Conservation (phyloP, 2,329 filamentous ascomycete species). For the Epichloe baconii region DNA sequence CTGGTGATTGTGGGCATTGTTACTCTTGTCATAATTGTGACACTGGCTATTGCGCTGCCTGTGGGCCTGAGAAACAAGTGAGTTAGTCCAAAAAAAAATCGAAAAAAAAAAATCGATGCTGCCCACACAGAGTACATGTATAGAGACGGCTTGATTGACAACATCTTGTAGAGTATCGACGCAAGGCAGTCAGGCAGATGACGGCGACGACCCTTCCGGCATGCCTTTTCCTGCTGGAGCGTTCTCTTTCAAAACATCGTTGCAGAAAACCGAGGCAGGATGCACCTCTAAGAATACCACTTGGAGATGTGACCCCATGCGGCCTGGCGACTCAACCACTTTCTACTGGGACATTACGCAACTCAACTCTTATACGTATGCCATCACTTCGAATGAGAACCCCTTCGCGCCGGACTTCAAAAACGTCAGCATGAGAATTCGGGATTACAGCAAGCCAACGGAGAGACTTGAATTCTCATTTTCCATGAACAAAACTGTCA, state of each 20-base stretch:
- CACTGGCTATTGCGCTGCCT: slow-evolving; percentile 26
- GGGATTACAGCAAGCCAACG: slow-evolving; percentile 31
- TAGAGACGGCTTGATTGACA: too few species aligned
- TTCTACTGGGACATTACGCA: slow-evolving; percentile 50
- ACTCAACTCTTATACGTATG: slow-evolving; percentile 27
- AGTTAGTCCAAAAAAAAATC: not conserved
- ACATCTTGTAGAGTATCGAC: slow-evolving; percentile 1
- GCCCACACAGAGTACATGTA: too few species aligned
- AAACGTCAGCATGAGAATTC: slow-evolving; percentile 34
- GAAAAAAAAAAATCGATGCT: too few species aligned
- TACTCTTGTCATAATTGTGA: slow-evolving; percentile 19
- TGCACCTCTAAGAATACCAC: slow-evolving; percentile 46
- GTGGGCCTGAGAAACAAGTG: slow-evolving; percentile 24
- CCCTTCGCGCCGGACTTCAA: slow-evolving; percentile 43
- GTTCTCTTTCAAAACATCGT: slow-evolving; percentile 47
- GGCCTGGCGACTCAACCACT: slow-evolving; percentile 28
- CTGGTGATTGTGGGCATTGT: slow-evolving; percentile 17
- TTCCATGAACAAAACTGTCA: slow-evolving; percentile 36
- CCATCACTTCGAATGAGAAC: slow-evolving; percentile 40
- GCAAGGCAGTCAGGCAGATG: not conserved
- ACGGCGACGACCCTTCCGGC: slow-evolving; percentile 1
- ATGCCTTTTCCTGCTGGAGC: slow-evolving; percentile 44
- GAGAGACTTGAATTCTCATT: slow-evolving; percentile 48
- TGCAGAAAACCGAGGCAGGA: slow-evolving; percentile 36
- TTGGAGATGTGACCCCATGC: slow-evolving; percentile 50